These are phyloP conservation scores for Haplosporangium gracile DNA, from an alignment of 192 early-diverging fungal species.

Conservation along the genomic window DNA sequence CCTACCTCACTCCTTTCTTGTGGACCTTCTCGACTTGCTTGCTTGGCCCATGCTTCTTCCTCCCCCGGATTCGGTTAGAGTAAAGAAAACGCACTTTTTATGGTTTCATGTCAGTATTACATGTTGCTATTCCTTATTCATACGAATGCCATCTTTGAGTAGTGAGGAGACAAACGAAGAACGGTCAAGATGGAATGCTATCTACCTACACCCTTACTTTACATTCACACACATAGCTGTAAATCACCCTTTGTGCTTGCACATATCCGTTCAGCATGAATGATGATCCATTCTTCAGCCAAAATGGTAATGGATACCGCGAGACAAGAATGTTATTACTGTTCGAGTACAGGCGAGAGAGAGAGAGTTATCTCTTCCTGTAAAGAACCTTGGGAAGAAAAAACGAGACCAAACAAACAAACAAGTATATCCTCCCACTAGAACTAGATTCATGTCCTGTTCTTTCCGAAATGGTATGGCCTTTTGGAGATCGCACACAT, in stretches of 20 bases:
- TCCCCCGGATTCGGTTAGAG: background rate
- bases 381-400: background rate
- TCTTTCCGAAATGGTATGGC: background rate
- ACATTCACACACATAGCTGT: background rate
- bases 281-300: constrained; percentile 36
- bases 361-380: too few relatives aligned
- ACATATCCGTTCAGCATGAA: constrained; percentile 17
- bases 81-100: background rate
- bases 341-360: constrained; percentile 4
- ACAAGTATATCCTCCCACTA: background rate
- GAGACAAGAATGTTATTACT: constrained; percentile 13
- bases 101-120: background rate
- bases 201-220: background rate
- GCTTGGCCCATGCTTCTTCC: background rate
- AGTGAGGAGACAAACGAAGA: background rate
- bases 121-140: background rate
- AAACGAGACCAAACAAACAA: background rate
- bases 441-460: background rate
- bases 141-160: background rate
- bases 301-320: background rate
- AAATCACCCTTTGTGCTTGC: background rate
- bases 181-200: constrained; percentile 31
- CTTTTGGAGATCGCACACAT: background rate
- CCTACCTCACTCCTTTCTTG: too few relatives aligned
- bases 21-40: background rate